Base-by-base conservation (phyloP, 2,329 filamentous ascomycete genomes). In the Fonsecaea nubica region DNA sequence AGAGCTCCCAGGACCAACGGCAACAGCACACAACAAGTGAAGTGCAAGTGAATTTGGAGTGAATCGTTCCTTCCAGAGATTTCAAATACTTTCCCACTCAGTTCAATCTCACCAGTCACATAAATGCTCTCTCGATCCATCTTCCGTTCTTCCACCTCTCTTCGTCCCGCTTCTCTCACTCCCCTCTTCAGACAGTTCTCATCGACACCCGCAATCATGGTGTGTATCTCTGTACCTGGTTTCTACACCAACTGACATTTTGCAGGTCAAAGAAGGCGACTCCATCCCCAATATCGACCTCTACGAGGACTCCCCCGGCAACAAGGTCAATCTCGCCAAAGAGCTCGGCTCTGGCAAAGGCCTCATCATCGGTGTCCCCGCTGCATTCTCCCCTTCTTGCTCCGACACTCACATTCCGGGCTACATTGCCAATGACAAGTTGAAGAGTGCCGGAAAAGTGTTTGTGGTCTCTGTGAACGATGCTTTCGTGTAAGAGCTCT, bases 401-500 rank as follows among this genome's bases (percentile, higher is more conserved):
- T 89, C 87, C 18, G 84, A 86, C 71, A 83, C 81, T 57, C 94
- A 98, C 77, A 84, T 98, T 54, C 94, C 94, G 0, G 91, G 91
- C 63, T 98, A 93, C 81, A 62, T 97, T 79, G 89, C 88, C 76
- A 90, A 92, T 76, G 69, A 71, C 42, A 88, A 89, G 77, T 85
- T 96, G 73, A 91, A 91, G 81, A 84, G 89, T 67, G 92, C 91
- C 35, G 93, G 93, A 57, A 85, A 90, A 75, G 91, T 97, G 54
- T 96, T 96, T 75, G 92, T 98, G 48, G 88, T 98, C 64, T 89
- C 91, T 15, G 93, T 97, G 76, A 98, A 98, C 77, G 94, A 98
- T 77, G 87, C 93, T 21, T 97, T 97, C 77, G 93, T 97, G 91
- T 96, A 84, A 80, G 91, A 56, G 35, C 7, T 21, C 12, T 10